phyloP scores from a whole-genome alignment of 306 rosid species.

The Trichosanthes truncata region DNA sequence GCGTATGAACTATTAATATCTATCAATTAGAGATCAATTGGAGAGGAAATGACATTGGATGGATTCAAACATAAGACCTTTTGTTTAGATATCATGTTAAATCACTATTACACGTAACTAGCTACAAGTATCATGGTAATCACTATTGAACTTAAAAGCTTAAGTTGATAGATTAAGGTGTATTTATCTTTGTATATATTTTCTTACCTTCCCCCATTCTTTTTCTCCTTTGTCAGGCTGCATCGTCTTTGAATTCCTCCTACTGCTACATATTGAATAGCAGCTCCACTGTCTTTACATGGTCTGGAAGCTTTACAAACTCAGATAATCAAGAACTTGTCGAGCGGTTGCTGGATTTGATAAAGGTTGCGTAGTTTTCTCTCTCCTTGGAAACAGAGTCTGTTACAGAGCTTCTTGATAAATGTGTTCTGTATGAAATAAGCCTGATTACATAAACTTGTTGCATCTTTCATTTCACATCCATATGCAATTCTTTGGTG shows the following conservation, averaged over 20 bases:
- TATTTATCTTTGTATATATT: not conserved
- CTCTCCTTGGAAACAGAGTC: slow-evolving; percentile 7
- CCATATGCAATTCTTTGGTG: not conserved
- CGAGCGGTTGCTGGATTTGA: slow-evolving; percentile 88
- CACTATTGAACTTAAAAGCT: not conserved
- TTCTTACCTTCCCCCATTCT: not conserved
- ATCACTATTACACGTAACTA: not conserved
- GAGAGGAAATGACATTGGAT: not conserved
- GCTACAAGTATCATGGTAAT: not conserved
- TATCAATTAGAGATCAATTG: not conserved
- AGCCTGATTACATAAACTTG: not conserved
- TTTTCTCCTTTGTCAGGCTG: slow-evolving; percentile 36
- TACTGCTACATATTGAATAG: slow-evolving; percentile 76
- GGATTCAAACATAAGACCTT: too few relatives aligned
- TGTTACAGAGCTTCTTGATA: not conserved
- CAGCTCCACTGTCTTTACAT: slow-evolving; percentile 54
- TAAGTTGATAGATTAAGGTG: not conserved
- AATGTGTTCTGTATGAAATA: not conserved
- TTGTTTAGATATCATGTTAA: not conserved
- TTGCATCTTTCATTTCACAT: not conserved
- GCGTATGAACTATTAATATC: not conserved
- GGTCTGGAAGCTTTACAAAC: slow-evolving; percentile 72
- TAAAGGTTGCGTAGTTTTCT: slow-evolving; percentile 48
- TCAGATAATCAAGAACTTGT: slow-evolving; percentile 69
- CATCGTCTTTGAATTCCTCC: slow-evolving; percentile 90